phyloP scores from a whole-genome alignment of 495 filamentous ascomycete genomes.

The Thermothielavioides terrestris region DNA sequence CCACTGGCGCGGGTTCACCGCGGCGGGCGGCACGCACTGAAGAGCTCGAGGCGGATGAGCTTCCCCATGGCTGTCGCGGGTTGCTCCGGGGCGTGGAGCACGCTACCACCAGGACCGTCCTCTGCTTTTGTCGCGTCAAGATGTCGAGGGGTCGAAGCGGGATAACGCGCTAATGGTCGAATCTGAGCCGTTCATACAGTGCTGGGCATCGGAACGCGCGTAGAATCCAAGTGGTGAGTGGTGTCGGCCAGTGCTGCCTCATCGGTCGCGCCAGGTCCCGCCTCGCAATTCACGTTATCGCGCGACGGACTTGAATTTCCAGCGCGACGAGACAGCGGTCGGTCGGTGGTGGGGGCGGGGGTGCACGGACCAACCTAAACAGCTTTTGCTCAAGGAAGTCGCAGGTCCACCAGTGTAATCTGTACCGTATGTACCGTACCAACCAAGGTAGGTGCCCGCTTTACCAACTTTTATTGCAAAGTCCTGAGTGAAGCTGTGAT shows the following conservation, averaged over 20 bases:
- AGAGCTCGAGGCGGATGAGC: constrained; percentile 88
- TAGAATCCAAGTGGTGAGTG: neutral
- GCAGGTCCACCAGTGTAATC: too few species aligned
- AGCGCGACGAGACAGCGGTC: constrained; percentile 1
- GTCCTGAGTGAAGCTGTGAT: too few species aligned
- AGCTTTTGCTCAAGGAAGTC: too few species aligned
- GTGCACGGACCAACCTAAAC: constrained; percentile 10
- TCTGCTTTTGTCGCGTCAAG: constrained; percentile 8
- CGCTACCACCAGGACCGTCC: too few species aligned
- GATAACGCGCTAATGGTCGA: constrained; percentile 10
- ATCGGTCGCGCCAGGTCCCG: constrained; percentile 9
- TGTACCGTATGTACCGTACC: too few species aligned
- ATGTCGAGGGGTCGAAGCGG: neutral
- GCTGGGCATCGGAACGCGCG: constrained; percentile 13
- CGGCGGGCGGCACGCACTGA: constrained; percentile 52
- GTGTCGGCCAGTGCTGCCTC: neutral
- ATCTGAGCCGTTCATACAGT: constrained; percentile 1
- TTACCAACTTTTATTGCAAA: too few species aligned
- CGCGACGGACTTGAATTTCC: constrained; percentile 4
- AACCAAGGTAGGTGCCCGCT: too few species aligned
- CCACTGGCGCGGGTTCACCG: neutral
- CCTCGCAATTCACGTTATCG: neutral
- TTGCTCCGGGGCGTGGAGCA: constrained; percentile 15
- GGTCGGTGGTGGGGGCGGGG: constrained; percentile 4
- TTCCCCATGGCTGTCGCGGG: constrained; percentile 58